A percentile compares a stretch with the other conserved stretches of the same genome.
These are phyloP conservation scores for Coniosporium apollinis DNA, from an alignment of 495 filamentous ascomycete genomes.

Conservation along the genomic window DNA sequence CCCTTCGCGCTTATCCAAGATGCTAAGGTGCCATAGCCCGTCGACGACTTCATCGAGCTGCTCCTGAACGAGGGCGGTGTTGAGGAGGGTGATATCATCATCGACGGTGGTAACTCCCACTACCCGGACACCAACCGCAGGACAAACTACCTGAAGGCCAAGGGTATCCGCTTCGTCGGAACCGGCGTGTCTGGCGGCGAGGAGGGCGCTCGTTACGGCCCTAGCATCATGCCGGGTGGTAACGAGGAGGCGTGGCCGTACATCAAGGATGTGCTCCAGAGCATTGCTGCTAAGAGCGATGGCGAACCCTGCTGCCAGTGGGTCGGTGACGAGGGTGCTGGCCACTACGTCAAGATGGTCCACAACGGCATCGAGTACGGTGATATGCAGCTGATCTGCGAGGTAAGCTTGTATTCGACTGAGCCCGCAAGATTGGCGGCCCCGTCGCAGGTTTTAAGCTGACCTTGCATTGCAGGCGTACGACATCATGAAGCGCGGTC, in stretches of 20 bases:
- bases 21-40: too few relatives aligned
- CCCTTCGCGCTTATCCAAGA: too few relatives aligned
- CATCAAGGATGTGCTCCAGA: conserved; percentile 98
- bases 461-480: conserved; percentile 61
- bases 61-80: conserved; percentile 59
- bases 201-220: conserved; percentile 94
- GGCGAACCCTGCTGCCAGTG: conserved; percentile 96
- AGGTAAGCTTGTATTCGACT: too few relatives aligned
- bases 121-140: conserved; percentile 98
- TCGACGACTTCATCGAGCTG: conserved; percentile 95
- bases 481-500: conserved; percentile 96
- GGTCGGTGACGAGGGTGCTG: conserved; percentile 97
- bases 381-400: conserved; percentile 99
- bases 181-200: conserved; percentile 97
- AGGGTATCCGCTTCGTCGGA: conserved; percentile 93
- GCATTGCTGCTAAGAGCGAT: conserved; percentile 91
- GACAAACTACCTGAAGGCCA: conserved; percentile 61
- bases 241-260: conserved; percentile 95
- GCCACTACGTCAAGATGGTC: conserved; percentile 99
- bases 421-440: too few relatives aligned
- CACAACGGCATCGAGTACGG: conserved; percentile 99
- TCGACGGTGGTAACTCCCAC: conserved; percentile 98
- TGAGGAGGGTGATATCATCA: conserved; percentile 92
- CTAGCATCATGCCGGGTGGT: conserved; percentile 96
- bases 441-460: too few relatives aligned